Conservation (phyloP, 73 alveolate species). For the Paramecium caudatum region DNA sequence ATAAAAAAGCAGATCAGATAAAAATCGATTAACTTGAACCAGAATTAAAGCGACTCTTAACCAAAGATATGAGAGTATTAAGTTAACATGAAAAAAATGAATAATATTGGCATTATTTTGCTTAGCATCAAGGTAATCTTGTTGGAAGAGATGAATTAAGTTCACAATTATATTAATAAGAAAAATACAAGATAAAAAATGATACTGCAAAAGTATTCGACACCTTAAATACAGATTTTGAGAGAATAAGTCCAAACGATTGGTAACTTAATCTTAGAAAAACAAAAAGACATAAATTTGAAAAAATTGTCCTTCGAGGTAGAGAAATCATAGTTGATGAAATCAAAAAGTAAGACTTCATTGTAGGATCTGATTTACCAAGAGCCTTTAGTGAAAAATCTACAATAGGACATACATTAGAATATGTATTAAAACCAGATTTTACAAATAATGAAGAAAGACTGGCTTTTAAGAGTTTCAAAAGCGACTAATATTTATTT, state of each 20-base stretch:
- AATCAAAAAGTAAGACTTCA: constrained; percentile 39
- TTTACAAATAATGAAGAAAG: not conserved
- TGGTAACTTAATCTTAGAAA: constrained; percentile 49
- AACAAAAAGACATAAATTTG: not conserved
- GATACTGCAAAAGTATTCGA: constrained; percentile 57
- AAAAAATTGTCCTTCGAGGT: constrained; percentile 12
- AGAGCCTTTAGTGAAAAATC: constrained; percentile 54
- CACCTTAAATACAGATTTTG: constrained; percentile 18
- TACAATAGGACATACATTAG: not conserved
- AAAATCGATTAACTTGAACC: constrained; percentile 47
- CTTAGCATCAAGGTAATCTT: not conserved
- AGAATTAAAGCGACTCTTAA: not conserved
- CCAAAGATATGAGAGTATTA: constrained; percentile 41
- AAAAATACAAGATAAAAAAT: not conserved
- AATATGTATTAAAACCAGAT: constrained; percentile 31
- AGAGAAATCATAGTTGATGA: constrained; percentile 27
- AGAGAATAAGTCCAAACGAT: constrained; percentile 16
- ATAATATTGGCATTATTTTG: constrained; percentile 48
- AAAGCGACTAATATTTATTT: constrained; percentile 47
- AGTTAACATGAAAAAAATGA: constrained; percentile 34
- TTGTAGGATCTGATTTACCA: constrained; percentile 66
- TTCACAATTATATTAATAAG: constrained; percentile 5
- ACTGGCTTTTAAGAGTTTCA: constrained; percentile 46
- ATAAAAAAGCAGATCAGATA: not conserved
- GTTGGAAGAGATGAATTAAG: not conserved